Percentiles rank a stretch among this genome's conserved stretches.
Evolutionary conservation across 2,329 filamentous ascomycete species (phyloP).

Genomic region (Aspergillus viridinutans): DNA sequence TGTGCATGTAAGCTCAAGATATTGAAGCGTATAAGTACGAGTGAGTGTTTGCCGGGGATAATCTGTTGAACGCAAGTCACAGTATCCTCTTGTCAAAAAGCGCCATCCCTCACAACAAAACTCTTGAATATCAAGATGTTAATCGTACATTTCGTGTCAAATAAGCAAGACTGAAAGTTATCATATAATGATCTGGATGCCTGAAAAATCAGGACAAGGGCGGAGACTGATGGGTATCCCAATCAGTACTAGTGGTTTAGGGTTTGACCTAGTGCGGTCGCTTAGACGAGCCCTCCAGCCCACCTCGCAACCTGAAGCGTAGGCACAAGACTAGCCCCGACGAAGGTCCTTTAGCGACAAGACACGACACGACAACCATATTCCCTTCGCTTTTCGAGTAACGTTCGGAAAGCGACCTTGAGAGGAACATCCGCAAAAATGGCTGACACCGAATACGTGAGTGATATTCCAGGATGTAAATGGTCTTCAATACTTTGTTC

Average conservation of each 20-base stretch:
- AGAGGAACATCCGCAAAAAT: constrained; percentile 60
- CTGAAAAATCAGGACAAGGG: constrained; percentile 6
- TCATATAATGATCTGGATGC: neutral
- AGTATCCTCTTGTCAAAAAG: neutral
- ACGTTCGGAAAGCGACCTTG: constrained; percentile 42
- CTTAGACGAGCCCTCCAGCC: constrained; percentile 40
- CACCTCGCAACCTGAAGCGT: constrained; percentile 30
- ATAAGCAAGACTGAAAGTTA: neutral
- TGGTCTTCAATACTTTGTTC: neutral
- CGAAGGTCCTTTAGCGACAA: constrained; percentile 34
- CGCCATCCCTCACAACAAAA: neutral
- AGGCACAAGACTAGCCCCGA: constrained; percentile 24
- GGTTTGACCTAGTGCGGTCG: constrained; percentile 39
- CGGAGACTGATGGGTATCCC: constrained; percentile 4
- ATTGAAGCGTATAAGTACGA: neutral
- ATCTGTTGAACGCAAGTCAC: neutral
- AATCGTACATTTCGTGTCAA: neutral
- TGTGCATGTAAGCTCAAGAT: neutral
- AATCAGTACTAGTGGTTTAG: constrained; percentile 31
- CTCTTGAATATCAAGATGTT: neutral
- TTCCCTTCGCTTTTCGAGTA: constrained; percentile 44
- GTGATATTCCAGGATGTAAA: constrained; percentile 38
- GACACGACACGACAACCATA: constrained; percentile 35
- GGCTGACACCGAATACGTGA: constrained; percentile 86
- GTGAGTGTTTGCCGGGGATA: neutral